Evolutionary conservation across 108 stramenopile genomes (phyloP).

Genomic region (Fragilaria crotonensis): DNA sequence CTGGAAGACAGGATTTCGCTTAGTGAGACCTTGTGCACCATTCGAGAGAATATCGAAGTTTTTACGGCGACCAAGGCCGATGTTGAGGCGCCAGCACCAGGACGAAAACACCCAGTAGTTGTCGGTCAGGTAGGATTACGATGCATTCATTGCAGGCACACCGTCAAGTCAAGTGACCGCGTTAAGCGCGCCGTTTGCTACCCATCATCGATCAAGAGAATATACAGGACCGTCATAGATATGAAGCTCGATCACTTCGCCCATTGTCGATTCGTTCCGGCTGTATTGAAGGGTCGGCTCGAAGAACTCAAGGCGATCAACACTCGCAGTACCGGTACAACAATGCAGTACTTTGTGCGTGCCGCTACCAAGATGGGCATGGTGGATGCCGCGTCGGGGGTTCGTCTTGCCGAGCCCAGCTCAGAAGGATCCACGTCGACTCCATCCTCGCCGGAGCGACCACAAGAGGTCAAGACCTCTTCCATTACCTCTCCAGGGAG

Average conservation of each 20-base stretch:
- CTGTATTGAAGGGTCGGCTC: conserved; percentile 48
- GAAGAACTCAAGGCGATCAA: conserved; percentile 62
- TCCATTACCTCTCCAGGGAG: not conserved
- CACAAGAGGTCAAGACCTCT: not conserved
- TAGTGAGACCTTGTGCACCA: conserved; percentile 78
- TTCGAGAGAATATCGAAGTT: conserved; percentile 84
- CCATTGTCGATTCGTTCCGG: conserved; percentile 76
- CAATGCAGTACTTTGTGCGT: conserved; percentile 84
- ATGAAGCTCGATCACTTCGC: conserved; percentile 89
- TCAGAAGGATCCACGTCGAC: not conserved
- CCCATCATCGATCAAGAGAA: conserved; percentile 79
- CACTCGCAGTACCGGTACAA: conserved; percentile 82
- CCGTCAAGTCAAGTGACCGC: conserved; percentile 44
- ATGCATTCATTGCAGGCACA: conserved; percentile 79
- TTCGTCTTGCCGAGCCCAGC: conserved; percentile 32
- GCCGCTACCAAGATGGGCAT: conserved; percentile 71
- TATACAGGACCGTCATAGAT: conserved; percentile 87
- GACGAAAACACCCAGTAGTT: conserved; percentile 73
- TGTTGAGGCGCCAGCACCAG: conserved; percentile 84
- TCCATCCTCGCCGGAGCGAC: not conserved
- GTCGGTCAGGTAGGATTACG: conserved; percentile 85
- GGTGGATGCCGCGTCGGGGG: conserved; percentile 65
- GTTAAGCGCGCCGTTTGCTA: conserved; percentile 89
- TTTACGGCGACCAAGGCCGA: conserved; percentile 76
- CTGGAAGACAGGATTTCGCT: conserved; percentile 80